A percentile compares a stretch with the other conserved stretches of the same genome.
Evolutionary conservation across 768 basidiomycete species (phyloP).

Genomic region (Hygrophoropsis aurantiaca): DNA sequence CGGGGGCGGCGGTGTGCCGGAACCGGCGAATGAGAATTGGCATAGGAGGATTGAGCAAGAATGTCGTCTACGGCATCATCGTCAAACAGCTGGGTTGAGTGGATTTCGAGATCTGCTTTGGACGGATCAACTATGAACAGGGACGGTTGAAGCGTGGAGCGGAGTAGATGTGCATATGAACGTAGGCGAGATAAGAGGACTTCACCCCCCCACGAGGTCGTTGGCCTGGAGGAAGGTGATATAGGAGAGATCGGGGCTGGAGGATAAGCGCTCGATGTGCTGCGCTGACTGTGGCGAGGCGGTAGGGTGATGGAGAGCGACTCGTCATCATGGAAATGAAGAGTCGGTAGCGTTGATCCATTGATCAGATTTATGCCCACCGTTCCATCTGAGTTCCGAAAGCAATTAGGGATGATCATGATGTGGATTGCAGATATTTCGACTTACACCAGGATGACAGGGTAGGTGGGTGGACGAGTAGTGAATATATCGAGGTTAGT

Average conservation of each 20-base stretch:
- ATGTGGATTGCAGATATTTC: slow-evolving; percentile 12
- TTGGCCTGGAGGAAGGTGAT: slow-evolving; percentile 38
- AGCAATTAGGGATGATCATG: slow-evolving; percentile 15
- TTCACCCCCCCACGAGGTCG: slow-evolving; percentile 83
- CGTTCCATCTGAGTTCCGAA: slow-evolving; percentile 64
- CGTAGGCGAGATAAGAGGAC: slow-evolving; percentile 77
- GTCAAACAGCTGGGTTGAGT: slow-evolving; percentile 79
- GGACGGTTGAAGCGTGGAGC: slow-evolving; percentile 81
- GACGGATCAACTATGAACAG: slow-evolving; percentile 93
- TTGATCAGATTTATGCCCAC: slow-evolving; percentile 87
- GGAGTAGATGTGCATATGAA: slow-evolving; percentile 76
- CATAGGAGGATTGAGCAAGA: slow-evolving; percentile 73
- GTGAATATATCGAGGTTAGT: slow-evolving; percentile 83
- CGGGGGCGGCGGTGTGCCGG: slow-evolving; percentile 80
- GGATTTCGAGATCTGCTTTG: slow-evolving; percentile 87
- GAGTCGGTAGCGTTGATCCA: slow-evolving; percentile 81
- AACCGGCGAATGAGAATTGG: slow-evolving; percentile 76
- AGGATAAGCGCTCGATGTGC: slow-evolving; percentile 55
- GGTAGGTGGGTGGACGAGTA: slow-evolving; percentile 81
- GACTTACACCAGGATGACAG: slow-evolving; percentile 79
- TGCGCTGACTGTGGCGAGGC: slow-evolving; percentile 35
- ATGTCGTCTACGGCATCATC: slow-evolving; percentile 90
- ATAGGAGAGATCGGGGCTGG: slow-evolving; percentile 55
- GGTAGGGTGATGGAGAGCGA: slow-evolving; percentile 71
- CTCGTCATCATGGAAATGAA: slow-evolving; percentile 98